A percentile compares a stretch with the other conserved stretches of the same genome.
phyloP scores from a whole-genome alignment of 148 eudicot species.

The Fagopyrum homotropicum region DNA sequence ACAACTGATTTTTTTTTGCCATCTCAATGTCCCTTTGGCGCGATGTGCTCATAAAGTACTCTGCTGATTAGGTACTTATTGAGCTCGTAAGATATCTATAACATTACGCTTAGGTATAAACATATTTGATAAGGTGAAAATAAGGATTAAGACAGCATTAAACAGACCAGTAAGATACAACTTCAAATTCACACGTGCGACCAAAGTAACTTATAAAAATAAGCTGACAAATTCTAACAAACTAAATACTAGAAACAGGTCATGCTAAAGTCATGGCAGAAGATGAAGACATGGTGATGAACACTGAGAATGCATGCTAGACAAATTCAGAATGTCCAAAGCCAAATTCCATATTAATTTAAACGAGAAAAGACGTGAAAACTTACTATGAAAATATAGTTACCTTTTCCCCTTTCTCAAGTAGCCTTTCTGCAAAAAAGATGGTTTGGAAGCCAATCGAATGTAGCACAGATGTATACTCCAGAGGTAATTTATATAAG shows the following conservation, averaged over 20 bases:
- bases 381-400: neutral
- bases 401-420: neutral
- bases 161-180: too few relatives aligned
- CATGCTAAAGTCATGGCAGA: neutral
- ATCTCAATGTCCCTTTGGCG: neutral
- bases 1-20: neutral
- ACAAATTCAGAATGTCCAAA: neutral
- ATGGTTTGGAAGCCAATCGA: neutral
- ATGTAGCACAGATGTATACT: neutral
- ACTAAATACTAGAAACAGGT: neutral
- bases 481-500: neutral
- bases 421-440: neutral
- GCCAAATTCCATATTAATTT: neutral
- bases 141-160: too few relatives aligned
- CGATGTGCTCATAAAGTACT: too few relatives aligned
- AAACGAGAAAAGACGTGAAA: neutral
- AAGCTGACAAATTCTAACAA: neutral
- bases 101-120: neutral
- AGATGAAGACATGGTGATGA: neutral
- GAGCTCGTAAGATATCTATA: too few relatives aligned
- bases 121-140: too few relatives aligned
- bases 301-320: neutral
- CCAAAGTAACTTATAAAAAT: neutral
- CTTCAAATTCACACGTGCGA: neutral
- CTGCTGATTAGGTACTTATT: too few relatives aligned